phyloP scores from a whole-genome alignment of 1,284 basidiomycete species.

The Fomitopsis palustris region DNA sequence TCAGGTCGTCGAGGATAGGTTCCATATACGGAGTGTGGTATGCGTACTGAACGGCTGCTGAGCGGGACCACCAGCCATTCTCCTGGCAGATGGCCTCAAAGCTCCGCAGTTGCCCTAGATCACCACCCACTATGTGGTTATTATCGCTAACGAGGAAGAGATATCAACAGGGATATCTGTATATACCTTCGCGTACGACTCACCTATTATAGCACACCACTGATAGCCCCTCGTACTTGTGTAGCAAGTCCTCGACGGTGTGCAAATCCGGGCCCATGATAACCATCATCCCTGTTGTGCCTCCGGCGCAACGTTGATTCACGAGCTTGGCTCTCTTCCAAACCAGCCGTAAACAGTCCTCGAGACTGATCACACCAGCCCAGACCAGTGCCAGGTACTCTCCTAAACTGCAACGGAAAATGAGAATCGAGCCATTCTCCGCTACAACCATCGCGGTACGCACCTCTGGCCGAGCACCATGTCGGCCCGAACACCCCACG shows the following conservation, averaged over 20 bases:
- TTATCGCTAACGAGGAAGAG: constrained; percentile 36
- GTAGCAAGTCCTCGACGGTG: constrained; percentile 35
- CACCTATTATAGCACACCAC: constrained; percentile 58
- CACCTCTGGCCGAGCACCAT: constrained; percentile 71
- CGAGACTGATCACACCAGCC: constrained; percentile 52
- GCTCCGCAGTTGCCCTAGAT: constrained; percentile 36
- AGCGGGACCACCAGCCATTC: constrained; percentile 34
- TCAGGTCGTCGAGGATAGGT: constrained; percentile 48
- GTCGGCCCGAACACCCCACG: constrained; percentile 56
- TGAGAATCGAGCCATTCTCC: constrained; percentile 1
- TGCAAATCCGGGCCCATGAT: constrained; percentile 38
- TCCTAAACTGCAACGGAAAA: constrained; percentile 45
- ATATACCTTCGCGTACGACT: no score
- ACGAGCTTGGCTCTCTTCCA: constrained; percentile 55
- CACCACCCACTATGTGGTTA: constrained; percentile 57
- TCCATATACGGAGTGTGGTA: constrained; percentile 64
- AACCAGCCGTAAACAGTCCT: constrained; percentile 54
- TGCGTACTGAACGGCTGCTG: constrained; percentile 54
- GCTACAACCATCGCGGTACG: background rate
- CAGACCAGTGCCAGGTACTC: constrained; percentile 67
- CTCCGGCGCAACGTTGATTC: constrained; percentile 39
- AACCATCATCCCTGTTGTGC: constrained; percentile 57
- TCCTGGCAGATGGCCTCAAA: constrained; percentile 42
- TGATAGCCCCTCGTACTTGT: constrained; percentile 36
- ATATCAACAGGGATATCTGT: background rate